Conservation (phyloP, 345 rosid genomes). For the Camelina sativa region DNA sequence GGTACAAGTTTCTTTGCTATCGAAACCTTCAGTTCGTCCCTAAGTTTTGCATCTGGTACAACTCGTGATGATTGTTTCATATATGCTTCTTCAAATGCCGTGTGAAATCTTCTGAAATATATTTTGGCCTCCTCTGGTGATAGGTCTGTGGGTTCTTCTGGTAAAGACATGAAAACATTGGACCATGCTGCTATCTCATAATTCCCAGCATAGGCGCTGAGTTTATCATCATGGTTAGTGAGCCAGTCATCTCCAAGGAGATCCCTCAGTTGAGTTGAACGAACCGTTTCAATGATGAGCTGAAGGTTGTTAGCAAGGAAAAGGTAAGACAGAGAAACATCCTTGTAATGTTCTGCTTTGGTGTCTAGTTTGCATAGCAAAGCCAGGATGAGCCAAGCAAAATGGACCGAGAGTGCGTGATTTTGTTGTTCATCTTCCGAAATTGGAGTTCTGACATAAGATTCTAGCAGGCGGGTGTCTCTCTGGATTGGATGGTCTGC, state of each 20-base stretch:
- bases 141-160: conserved; percentile 46
- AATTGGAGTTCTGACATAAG: conserved; percentile 51
- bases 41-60: conserved; percentile 58
- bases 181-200: conserved; percentile 77
- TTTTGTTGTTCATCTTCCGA: conserved; percentile 39
- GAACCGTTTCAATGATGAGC: conserved; percentile 59
- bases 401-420: conserved; percentile 50
- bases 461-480: conserved; percentile 53
- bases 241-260: conserved; percentile 87
- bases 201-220: conserved; percentile 58
- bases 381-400: conserved; percentile 75
- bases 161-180: conserved; percentile 59
- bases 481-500: conserved; percentile 54
- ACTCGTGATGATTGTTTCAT: conserved; percentile 64
- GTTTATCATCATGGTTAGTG: conserved; percentile 54
- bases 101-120: conserved; percentile 60
- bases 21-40: conserved; percentile 71
- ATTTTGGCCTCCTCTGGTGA: conserved; percentile 54
- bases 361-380: conserved; percentile 83
- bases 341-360: conserved; percentile 69
- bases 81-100: conserved; percentile 75
- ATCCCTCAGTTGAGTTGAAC: conserved; percentile 51
- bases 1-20: conserved; percentile 63
- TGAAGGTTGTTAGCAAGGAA: conserved; percentile 87
- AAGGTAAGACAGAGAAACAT: conserved; percentile 70